These are phyloP conservation scores for Elsinoe perseae DNA, from an alignment of 2,329 filamentous ascomycete genomes.

Conservation along the genomic window DNA sequence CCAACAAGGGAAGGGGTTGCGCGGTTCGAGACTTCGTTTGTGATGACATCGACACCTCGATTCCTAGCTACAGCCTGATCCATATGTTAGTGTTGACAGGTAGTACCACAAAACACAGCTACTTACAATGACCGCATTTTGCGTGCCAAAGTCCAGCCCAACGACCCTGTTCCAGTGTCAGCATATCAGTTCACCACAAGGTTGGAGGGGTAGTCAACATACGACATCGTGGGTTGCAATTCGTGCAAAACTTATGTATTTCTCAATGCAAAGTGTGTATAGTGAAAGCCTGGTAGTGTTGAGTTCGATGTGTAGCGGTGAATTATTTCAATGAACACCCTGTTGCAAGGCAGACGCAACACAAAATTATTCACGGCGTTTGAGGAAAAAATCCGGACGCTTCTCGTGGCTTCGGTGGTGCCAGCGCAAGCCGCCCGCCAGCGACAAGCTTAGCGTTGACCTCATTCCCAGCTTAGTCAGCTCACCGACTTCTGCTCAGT, in stretches of 20 bases:
- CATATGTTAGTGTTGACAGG: slow-evolving; percentile 19
- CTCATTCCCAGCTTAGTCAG: slow-evolving; percentile 3
- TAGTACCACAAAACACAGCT: neutral
- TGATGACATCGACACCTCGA: slow-evolving; percentile 97
- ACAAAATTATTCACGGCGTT: neutral
- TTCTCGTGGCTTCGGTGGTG: neutral
- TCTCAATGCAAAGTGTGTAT: neutral
- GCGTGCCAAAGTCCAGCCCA: slow-evolving; percentile 89
- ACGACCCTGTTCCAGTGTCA: slow-evolving; percentile 33
- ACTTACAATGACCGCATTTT: slow-evolving; percentile 76
- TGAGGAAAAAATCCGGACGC: slow-evolving; percentile 2
- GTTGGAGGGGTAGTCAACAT: slow-evolving; percentile 13
- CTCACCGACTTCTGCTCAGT: neutral
- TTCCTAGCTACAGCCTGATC: slow-evolving; percentile 78
- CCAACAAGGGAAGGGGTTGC: slow-evolving; percentile 94
- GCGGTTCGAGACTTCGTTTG: slow-evolving; percentile 98
- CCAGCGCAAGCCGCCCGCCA: neutral
- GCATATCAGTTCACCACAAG: neutral
- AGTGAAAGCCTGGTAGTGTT: neutral
- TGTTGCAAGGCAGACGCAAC: neutral
- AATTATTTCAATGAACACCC: neutral
- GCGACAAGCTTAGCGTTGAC: neutral
- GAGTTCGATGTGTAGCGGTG: neutral
- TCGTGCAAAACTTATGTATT: neutral
- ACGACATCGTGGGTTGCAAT: slow-evolving; percentile 16